Evolutionary conservation across 257 asterid genomes (phyloP).

Genomic region (Ophiorrhiza pumila): DNA sequence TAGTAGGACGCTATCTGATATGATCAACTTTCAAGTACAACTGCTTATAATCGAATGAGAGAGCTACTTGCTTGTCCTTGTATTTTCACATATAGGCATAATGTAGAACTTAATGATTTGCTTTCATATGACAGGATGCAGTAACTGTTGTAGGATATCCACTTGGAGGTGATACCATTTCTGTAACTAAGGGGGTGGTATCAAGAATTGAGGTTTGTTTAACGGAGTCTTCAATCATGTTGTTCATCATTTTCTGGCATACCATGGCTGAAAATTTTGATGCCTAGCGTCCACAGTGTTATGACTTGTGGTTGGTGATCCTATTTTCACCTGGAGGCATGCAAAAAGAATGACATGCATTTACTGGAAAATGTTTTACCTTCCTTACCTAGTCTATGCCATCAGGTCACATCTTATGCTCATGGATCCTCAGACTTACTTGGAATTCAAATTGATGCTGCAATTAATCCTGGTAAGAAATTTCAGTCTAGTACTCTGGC

Average conservation of each 20-base stretch:
- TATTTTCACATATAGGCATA: neutral
- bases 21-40: neutral
- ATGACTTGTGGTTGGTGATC: slow-evolving; percentile 4
- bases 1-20: neutral
- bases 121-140: slow-evolving; percentile 57
- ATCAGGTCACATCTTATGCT: slow-evolving; percentile 95
- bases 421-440: slow-evolving; percentile 94
- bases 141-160: slow-evolving; percentile 99
- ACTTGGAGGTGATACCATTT: slow-evolving; percentile 97
- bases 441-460: slow-evolving; percentile 99
- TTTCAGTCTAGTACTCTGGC: slow-evolving; percentile 5
- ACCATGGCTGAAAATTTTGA: neutral
- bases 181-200: slow-evolving; percentile 96
- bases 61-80: neutral
- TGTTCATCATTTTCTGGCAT: neutral
- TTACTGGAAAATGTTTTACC: neutral
- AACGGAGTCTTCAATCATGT: slow-evolving; percentile 14
- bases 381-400: slow-evolving; percentile 19
- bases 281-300: neutral
- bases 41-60: neutral
- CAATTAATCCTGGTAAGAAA: slow-evolving; percentile 86
- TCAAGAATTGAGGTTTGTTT: slow-evolving; percentile 91
- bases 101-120: neutral
- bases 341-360: neutral
- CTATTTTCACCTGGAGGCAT: neutral